Conservation (phyloP, 2,329 filamentous ascomycete species). For the Ceratocystis cubensis region DNA sequence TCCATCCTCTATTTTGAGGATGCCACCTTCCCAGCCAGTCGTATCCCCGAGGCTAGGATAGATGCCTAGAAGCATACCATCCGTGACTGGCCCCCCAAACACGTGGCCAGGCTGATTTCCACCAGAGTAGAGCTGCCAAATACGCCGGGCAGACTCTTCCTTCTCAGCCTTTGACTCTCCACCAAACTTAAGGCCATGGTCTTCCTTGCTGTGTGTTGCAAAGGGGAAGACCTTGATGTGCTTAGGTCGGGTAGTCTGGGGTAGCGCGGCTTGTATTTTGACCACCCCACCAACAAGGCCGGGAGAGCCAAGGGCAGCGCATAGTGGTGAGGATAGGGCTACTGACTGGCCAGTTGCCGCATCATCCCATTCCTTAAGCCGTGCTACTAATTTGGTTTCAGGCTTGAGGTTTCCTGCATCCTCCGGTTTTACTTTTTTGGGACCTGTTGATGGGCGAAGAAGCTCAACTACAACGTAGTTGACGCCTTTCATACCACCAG, state of each 20-base stretch:
- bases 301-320: conserved; percentile 55
- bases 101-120: conserved; percentile 30
- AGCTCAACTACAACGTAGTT: conserved; percentile 74
- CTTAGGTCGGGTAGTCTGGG: conserved; percentile 49
- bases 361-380: conserved; percentile 68
- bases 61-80: conserved; percentile 64
- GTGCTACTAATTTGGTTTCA: conserved; percentile 60
- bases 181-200: conserved; percentile 67
- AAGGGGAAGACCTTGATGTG: conserved; percentile 75
- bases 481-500: conserved; percentile 60
- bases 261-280: conserved; percentile 70
- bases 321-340: conserved; percentile 67
- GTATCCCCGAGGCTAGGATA: conserved; percentile 42
- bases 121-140: conserved; percentile 60
- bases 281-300: conserved; percentile 75
- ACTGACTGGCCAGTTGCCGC: conserved; percentile 70
- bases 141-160: conserved; percentile 60
- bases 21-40: conserved; percentile 67
- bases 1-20: conserved; percentile 58
- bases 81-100: conserved; percentile 73
- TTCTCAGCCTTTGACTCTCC: conserved; percentile 74
- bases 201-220: conserved; percentile 42
- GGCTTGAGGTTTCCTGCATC: conserved; percentile 43
- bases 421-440: conserved; percentile 58
- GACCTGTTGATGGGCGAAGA: conserved; percentile 59